Evolutionary conservation across 371 early-diverging fungal species (phyloP).

Genomic region (Sporodiniella umbellata): DNA sequence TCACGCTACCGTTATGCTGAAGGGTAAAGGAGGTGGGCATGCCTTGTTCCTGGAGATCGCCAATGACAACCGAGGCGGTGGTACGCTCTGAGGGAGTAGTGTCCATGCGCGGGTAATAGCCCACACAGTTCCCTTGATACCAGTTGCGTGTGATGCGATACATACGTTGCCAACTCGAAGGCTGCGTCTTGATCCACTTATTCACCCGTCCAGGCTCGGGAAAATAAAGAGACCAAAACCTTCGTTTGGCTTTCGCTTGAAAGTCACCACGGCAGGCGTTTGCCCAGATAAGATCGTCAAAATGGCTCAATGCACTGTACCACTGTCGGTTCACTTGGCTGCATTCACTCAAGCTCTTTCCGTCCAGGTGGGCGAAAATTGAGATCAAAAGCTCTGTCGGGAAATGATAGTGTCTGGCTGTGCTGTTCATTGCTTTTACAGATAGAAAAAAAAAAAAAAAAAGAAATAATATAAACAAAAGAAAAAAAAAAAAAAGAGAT

Average conservation of each 20-base stretch:
- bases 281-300: conserved; percentile 40
- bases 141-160: conserved; percentile 55
- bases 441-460: conserved; percentile 6
- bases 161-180: conserved; percentile 46
- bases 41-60: conserved; percentile 51
- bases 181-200: not conserved
- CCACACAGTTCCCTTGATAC: conserved; percentile 43
- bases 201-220: conserved; percentile 12
- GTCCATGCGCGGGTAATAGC: conserved; percentile 33
- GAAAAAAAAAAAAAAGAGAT: conserved; percentile 1
- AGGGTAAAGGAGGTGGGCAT: conserved; percentile 43
- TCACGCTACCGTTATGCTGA: conserved; percentile 23
- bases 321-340: conserved; percentile 34
- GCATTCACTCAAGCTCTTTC: conserved; percentile 24
- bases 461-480: conserved; percentile 4
- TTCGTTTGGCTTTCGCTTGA: conserved; percentile 6
- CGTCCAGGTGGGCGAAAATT: conserved; percentile 37
- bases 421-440: conserved; percentile 1
- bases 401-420: conserved; percentile 8
- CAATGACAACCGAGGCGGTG: conserved; percentile 34
- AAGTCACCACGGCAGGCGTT: conserved; percentile 29
- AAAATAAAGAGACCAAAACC: conserved; percentile 40
- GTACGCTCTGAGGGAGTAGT: not conserved
- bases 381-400: conserved; percentile 39
- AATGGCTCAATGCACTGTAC: conserved; percentile 27